Evolutionary conservation across 2,329 filamentous ascomycete genomes (phyloP), one percentile per base, ranked within the genome.

Genomic region (Ceratocystis lukuohia): DNA sequence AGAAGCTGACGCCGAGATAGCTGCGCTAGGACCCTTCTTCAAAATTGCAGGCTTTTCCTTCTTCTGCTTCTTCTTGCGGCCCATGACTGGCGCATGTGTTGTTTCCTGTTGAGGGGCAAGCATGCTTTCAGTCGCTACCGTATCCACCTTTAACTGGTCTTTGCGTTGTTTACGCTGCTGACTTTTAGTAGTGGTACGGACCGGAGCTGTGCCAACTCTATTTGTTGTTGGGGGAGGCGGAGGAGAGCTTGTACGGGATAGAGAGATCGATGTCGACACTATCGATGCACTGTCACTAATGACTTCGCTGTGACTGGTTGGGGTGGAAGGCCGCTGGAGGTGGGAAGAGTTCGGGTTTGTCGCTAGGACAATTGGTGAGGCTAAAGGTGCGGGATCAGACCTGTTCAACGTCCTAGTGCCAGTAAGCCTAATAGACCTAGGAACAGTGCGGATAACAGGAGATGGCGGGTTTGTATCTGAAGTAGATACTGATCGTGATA

Each of bases 1-100:
- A 3, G 30, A 50, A 56, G 3, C 30, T 17, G 30, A 45, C 5
- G 46, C 17, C 22, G 46, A 22, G 28, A 37, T 33, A 69, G 50
- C 61, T 71, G 72, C n/a, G 62, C 59, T 12, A 41, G 62, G 46
- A 20, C 66, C 56, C 62, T 69, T 66, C 59, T 70, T 68, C 0
- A 71, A 65, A 56, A 74, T 74, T 6, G 65, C 44, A 15, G 74
- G 74, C 71, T 84, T 86, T 71, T 88, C 85, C 76, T 91, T 93
- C 79, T 89, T 91, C 73, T 89, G 84, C 77, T 93, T 94, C 79
- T 91, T 93, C 79, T 91, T 91, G 64, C 89, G 84, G 44, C 88
- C 88, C 62, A 91, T 74, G 50, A 95, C 88, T 0, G 90, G 89
- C 6, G 85, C 89, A 70, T 84, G 82, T 12, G 57, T 62, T 17